Evolutionary conservation across 2,329 filamentous ascomycete genomes (phyloP).

Genomic region (Pseudogymnoascus sp.): DNA sequence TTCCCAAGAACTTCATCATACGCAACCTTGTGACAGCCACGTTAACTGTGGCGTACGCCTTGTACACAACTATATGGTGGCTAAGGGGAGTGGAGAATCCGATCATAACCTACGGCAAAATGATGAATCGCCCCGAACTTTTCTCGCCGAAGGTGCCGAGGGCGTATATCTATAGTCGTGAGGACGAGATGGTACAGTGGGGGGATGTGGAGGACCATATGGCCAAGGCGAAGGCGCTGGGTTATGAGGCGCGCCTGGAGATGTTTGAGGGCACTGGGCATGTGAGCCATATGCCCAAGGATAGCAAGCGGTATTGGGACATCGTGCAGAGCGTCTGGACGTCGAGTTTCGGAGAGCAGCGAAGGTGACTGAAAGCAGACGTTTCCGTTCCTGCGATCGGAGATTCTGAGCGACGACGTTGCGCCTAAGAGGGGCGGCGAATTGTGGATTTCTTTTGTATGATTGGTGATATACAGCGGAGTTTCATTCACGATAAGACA

Average conservation of each 20-base stretch:
- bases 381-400: background rate
- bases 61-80: constrained; percentile 10
- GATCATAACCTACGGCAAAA: constrained; percentile 14
- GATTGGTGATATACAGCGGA: background rate
- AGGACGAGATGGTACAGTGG: constrained; percentile 23
- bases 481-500: background rate
- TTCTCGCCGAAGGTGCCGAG: constrained; percentile 14
- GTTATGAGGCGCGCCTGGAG: constrained; percentile 19
- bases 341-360: constrained; percentile 8
- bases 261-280: constrained; percentile 20
- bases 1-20: constrained; percentile 22
- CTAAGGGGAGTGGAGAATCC: constrained; percentile 13
- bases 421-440: background rate
- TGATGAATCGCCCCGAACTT: constrained; percentile 16
- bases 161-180: constrained; percentile 25
- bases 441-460: background rate
- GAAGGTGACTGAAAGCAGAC: background rate
- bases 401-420: background rate
- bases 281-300: constrained; percentile 21
- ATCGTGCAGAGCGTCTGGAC: constrained; percentile 20
- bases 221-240: constrained; percentile 19
- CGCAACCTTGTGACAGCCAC: constrained; percentile 11
- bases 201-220: constrained; percentile 23
- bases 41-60: constrained; percentile 12
- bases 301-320: constrained; percentile 23